phyloP scores from a whole-genome alignment of 305 asterid species.

The Fraxinus ornus region DNA sequence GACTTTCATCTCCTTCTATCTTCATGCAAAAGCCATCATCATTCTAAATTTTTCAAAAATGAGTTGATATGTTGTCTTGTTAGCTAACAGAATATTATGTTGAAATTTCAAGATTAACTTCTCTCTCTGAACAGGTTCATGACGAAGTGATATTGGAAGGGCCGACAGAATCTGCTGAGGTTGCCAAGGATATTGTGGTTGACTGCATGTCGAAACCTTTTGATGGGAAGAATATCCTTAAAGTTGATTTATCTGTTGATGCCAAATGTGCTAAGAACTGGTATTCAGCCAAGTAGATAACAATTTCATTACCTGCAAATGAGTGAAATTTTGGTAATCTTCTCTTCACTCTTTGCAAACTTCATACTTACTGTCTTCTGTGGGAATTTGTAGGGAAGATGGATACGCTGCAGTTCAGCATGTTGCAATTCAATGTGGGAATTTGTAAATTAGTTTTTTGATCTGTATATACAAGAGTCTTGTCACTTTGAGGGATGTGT shows the following conservation, averaged over 20 bases:
- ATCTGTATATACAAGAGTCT: not conserved
- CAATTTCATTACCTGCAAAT: not conserved
- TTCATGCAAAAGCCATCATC: not conserved
- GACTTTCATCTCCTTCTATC: not conserved
- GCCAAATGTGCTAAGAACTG: conserved; percentile 95
- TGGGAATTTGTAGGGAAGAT: not conserved
- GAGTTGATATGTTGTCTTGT: not conserved
- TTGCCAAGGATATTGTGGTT: conserved; percentile 84
- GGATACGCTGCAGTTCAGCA: not conserved
- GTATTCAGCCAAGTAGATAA: conserved; percentile 85
- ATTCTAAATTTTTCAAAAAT: not conserved
- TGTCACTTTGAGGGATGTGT: not conserved
- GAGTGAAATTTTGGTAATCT: not conserved
- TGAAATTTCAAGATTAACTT: not conserved
- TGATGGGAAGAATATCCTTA: conserved; percentile 70
- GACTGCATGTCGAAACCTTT: conserved; percentile 92
- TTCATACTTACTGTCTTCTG: conserved; percentile 9
- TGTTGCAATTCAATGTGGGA: not conserved
- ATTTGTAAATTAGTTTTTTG: not conserved
- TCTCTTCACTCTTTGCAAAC: not conserved
- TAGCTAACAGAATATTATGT: not conserved
- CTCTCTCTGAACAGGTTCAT: conserved; percentile 57
- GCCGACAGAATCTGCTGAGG: conserved; percentile 80
- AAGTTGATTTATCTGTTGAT: conserved; percentile 86
- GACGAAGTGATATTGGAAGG: conserved; percentile 97